phyloP scores from a whole-genome alignment of 1,139 yeast genomes.

The Pichia sp. region DNA sequence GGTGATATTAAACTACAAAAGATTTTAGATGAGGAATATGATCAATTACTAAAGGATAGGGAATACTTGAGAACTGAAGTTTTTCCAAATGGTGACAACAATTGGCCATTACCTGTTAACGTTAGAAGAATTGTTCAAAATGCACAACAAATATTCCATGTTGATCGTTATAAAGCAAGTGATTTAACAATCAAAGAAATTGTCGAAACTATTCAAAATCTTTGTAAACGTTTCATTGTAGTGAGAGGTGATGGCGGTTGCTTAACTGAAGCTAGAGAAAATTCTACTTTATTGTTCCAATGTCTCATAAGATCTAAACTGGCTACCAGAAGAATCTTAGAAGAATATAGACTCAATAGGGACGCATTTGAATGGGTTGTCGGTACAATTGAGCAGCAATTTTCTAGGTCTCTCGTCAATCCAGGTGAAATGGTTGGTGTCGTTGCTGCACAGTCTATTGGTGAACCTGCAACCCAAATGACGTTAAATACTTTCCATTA shows the following conservation, averaged over 20 bases:
- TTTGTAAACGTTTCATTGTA: conserved; percentile 64
- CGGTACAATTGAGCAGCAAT: conserved; percentile 91
- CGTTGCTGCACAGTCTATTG: conserved; percentile 97
- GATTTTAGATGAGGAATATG: conserved; percentile 76
- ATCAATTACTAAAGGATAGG: conserved; percentile 73
- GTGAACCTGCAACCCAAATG: conserved; percentile 99
- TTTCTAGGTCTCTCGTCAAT: conserved; percentile 86
- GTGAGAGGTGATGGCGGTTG: conserved; percentile 76
- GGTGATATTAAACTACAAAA: conserved; percentile 86
- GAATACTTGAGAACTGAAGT: conserved; percentile 68
- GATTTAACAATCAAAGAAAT: conserved; percentile 83
- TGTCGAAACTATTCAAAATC: conserved; percentile 62
- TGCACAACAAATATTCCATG: conserved; percentile 94
- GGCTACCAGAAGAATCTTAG: conserved; percentile 84
- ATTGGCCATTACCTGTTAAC: conserved; percentile 97
- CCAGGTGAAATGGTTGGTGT: conserved; percentile 99
- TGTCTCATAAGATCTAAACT: conserved; percentile 88
- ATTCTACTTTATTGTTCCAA: conserved; percentile 87
- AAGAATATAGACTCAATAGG: conserved; percentile 79
- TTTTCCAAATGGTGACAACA: conserved; percentile 88
- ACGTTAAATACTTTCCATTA: conserved; percentile 98
- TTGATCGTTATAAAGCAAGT: conserved; percentile 84
- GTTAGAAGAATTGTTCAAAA: conserved; percentile 95
- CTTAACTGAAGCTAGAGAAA: conserved; percentile 79
- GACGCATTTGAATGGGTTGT: conserved; percentile 93